These are phyloP conservation scores for Aspergillus ibericus DNA, from an alignment of 2,329 filamentous ascomycete genomes.

Conservation along the genomic window DNA sequence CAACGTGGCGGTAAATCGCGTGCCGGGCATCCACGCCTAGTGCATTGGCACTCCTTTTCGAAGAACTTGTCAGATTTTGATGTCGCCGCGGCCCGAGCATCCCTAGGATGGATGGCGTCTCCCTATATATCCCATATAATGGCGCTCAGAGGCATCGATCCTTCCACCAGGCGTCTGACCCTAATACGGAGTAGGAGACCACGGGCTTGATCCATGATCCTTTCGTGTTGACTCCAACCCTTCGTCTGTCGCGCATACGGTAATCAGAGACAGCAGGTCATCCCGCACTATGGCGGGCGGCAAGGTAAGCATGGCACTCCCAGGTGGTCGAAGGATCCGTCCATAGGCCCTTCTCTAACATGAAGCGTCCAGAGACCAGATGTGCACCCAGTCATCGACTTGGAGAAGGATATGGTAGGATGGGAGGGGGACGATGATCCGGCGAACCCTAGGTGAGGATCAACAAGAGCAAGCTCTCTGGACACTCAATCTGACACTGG, in stretches of 20 bases:
- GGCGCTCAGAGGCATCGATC: background rate
- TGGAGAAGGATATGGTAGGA: constrained; percentile 1
- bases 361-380: background rate
- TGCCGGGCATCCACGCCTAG: background rate
- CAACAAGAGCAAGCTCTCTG: background rate
- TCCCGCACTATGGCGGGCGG: background rate
- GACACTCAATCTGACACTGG: background rate
- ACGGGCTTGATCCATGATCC: background rate
- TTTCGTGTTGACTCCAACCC: background rate
- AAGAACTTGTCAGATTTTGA: background rate
- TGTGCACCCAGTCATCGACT: background rate
- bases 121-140: background rate
- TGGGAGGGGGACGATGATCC: constrained; percentile 1
- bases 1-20: background rate
- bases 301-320: background rate
- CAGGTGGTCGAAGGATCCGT: background rate
- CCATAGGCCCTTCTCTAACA: background rate
- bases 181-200: background rate
- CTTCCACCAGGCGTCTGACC: background rate
- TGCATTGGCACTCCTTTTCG: background rate
- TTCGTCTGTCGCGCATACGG: background rate
- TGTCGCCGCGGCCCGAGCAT: background rate
- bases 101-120: background rate
- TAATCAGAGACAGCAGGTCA: background rate
- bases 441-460: constrained; percentile 1